phyloP scores from a whole-genome alignment of 306 rosid species.

The Ochetophila trinervis region DNA sequence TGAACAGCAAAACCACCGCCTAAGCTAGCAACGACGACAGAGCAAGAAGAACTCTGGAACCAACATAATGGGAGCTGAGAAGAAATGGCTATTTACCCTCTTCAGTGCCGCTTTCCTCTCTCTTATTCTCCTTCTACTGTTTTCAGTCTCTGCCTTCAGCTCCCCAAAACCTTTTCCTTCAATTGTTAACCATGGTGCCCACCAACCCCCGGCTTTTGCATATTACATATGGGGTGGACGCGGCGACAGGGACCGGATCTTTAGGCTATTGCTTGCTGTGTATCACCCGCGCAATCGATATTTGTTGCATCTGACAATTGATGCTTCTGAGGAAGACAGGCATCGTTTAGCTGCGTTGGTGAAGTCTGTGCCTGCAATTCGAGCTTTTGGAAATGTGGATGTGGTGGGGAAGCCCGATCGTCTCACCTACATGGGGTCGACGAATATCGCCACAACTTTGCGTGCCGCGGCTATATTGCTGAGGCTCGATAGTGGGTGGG shows the following conservation, averaged over 20 bases:
- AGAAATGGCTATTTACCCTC: constrained; percentile 77
- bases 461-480: constrained; percentile 85
- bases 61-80: constrained; percentile 78
- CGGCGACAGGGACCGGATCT: constrained; percentile 71
- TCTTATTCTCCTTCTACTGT: constrained; percentile 51
- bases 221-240: constrained; percentile 73
- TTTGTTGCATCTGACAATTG: constrained; percentile 67
- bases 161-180: constrained; percentile 65
- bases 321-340: constrained; percentile 68
- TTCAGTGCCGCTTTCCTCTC: constrained; percentile 63
- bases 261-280: constrained; percentile 76
- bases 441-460: constrained; percentile 61
- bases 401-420: constrained; percentile 84
- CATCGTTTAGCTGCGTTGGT: constrained; percentile 32
- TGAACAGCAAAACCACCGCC: constrained; percentile 15
- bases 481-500: constrained; percentile 77
- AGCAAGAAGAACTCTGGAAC: background rate
- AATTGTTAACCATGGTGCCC: constrained; percentile 59
- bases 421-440: constrained; percentile 71
- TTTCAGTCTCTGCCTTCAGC: constrained; percentile 69
- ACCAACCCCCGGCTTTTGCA: constrained; percentile 81
- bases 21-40: background rate
- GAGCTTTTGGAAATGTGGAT: constrained; percentile 81
- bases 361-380: constrained; percentile 63
- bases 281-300: constrained; percentile 90